Conservation (phyloP, 768 basidiomycete species). For the Suillus fuscotomentosus region DNA sequence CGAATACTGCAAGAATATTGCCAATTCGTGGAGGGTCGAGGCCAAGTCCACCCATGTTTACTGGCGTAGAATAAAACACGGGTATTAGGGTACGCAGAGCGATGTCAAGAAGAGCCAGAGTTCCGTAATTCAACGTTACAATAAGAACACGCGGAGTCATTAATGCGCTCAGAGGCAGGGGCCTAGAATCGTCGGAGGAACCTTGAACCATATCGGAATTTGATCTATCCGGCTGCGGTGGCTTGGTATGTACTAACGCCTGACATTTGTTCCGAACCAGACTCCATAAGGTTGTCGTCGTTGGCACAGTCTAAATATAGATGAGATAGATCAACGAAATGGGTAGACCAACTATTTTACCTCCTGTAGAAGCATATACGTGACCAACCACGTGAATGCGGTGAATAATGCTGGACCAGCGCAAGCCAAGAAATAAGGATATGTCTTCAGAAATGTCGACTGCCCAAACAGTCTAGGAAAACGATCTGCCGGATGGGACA, state of each 20-base stretch:
- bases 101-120: conserved; percentile 61
- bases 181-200: conserved; percentile 9
- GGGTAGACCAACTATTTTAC: conserved; percentile 15
- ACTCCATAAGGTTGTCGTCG: conserved; percentile 29
- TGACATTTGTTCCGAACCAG: conserved; percentile 27
- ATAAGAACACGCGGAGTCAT: conserved; percentile 51
- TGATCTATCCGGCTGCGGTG: neutral
- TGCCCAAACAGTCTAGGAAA: conserved; percentile 59
- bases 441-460: conserved; percentile 51
- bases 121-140: conserved; percentile 56
- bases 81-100: conserved; percentile 44
- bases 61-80: conserved; percentile 20
- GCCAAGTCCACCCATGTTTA: conserved; percentile 12
- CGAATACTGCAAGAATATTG: conserved; percentile 13
- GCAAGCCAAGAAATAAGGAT: conserved; percentile 70
- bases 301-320: conserved; percentile 1
- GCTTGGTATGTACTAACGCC: neutral
- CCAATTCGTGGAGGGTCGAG: conserved; percentile 19
- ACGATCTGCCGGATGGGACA: conserved; percentile 60
- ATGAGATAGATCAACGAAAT: neutral
- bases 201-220: neutral
- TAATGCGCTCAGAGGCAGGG: conserved; percentile 44
- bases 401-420: conserved; percentile 57
- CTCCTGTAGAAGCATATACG: conserved; percentile 52
- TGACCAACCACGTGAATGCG: conserved; percentile 43